Conservation (phyloP, 805 yeast species). For the Metschnikowia picachoensis region DNA sequence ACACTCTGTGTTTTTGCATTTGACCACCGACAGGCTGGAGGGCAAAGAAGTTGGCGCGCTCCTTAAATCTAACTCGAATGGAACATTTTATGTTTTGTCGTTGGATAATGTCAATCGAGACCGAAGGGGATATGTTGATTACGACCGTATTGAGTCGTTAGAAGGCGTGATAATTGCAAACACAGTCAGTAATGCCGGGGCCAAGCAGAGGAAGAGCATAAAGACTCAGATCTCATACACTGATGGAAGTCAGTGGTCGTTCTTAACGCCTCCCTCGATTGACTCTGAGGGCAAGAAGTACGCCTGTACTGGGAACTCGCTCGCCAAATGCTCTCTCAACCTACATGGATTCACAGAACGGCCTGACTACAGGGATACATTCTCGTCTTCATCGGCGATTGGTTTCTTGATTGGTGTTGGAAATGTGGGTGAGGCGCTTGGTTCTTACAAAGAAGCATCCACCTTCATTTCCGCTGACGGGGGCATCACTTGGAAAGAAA, state of each 20-base stretch:
- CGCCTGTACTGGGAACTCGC: conserved; percentile 46
- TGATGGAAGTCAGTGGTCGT: conserved; percentile 88
- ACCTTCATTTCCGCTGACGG: conserved; percentile 88
- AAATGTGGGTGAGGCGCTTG: conserved; percentile 69
- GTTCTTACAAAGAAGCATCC: conserved; percentile 47
- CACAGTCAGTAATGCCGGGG: conserved; percentile 54
- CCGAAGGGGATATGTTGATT: conserved; percentile 74
- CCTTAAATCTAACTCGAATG: conserved; percentile 86
- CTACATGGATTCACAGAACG: conserved; percentile 91
- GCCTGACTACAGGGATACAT: conserved; percentile 76
- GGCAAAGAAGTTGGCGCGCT: conserved; percentile 70
- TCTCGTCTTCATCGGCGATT: conserved; percentile 81
- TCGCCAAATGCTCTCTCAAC: conserved; percentile 71
- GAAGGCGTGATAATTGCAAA: conserved; percentile 84
- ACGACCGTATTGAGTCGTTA: conserved; percentile 73
- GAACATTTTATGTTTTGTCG: conserved; percentile 75
- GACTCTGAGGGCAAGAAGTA: conserved; percentile 60
- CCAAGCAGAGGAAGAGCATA: conserved; percentile 48
- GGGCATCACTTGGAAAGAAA: conserved; percentile 83
- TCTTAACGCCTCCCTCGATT: conserved; percentile 60
- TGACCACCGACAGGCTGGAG: conserved; percentile 54
- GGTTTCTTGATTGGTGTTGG: conserved; percentile 94
- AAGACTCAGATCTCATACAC: conserved; percentile 77
- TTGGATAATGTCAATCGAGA: conserved; percentile 74
- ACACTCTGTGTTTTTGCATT: conserved; percentile 75